Evolutionary conservation across 306 rosid species (phyloP), one percentile per base, ranked within the genome.

Genomic region (Boehmeria nivea): DNA sequence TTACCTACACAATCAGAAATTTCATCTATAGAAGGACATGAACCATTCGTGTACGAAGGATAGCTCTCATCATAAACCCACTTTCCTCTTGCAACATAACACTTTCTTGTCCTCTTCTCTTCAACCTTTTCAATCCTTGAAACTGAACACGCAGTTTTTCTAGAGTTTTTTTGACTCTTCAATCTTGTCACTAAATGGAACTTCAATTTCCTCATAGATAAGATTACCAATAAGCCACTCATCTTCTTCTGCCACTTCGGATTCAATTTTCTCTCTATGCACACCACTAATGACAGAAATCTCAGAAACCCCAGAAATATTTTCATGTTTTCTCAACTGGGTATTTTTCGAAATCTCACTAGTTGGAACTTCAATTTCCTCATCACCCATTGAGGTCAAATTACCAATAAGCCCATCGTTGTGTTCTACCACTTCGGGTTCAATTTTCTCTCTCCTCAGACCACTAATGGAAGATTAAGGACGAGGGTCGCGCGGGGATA

Each of bases 11-110:
- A 91, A 75, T 91, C 80, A 59, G 87, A 87, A 39, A 89, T 96
- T 74, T 91, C 96, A 61, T 91, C 99, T 53, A 91, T 78, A 44
- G 78, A 87, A 68, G 93, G 79, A 68, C 96, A 91, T 1, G 96
- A 84, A 69, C 4, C 62, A 66, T 68, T 75, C 24, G 69, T 44
- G 65, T 91, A 91, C 66, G 80, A 59, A 33, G 87, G 93, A 33
- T 80, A 80, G 60, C 69, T 82, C 69, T 81, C 93, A 51, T 91
- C 89, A 71, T 75, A 87, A 66, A 82, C 83, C 99, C 96, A 91
- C 57, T 46, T 70, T 64, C 98, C 96, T 49, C 67, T 78, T 22
- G 81, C 62, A 27, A 78, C 75, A 76, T 91, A 95, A 59, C 98
- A 91, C 22, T 26, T 73, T 74, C 73, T 51, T 13, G 24, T 31